Base-by-base conservation (phyloP, 805 yeast species). In the Wickerhamomyces mucosus region DNA sequence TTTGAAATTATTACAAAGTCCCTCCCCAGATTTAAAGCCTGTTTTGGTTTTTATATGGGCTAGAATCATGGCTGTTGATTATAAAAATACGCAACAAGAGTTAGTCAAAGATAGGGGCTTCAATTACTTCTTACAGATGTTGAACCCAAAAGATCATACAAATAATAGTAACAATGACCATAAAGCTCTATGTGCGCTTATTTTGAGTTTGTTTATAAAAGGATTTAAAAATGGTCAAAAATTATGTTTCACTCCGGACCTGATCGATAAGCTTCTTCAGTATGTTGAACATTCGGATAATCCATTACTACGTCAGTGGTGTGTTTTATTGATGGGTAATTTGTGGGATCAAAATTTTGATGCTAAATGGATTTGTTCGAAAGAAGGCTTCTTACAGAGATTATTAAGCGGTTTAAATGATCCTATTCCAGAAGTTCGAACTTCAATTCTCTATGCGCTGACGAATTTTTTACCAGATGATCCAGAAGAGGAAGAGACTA, bases 31-130 rank as follows among this genome's bases (percentile, higher is more conserved):
- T 48, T 63, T 92, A 37, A 86, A 86, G 47, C 97, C 97, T 0
- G 95, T 89, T 4, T 59, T 92, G 35, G 92, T 92, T 2, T 92
- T 89, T 48, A 92, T 92, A 33, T 92, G 98, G 98, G 95, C 97
- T 1, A 67, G 97, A 42, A 85, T 92, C 15, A 85, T 92, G 92
- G 88, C 96, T 3, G 94, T 92, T 16, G 97, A 89, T 55, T 79
- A 81, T 52, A 71, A 74, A 41, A 79, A 81, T 47, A 84, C 95
- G 4, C 98, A 92, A 53, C 86, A 79, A 40, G 98, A 92, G 49
- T 67, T 92, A 19, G 72, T 92, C 41, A 88, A 88, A 46, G 97
- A 89, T 49, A 80, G 79, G 48, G 95, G 96, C 0, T 88, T 76
- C 55, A 75, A 77, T 45, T 89, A 92, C 53, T 92, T 92, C 52